Evolutionary conservation across 164 flowering plant species (phyloP), one percentile per base, ranked within the genome.

Genomic region (Saururus chinensis): DNA sequence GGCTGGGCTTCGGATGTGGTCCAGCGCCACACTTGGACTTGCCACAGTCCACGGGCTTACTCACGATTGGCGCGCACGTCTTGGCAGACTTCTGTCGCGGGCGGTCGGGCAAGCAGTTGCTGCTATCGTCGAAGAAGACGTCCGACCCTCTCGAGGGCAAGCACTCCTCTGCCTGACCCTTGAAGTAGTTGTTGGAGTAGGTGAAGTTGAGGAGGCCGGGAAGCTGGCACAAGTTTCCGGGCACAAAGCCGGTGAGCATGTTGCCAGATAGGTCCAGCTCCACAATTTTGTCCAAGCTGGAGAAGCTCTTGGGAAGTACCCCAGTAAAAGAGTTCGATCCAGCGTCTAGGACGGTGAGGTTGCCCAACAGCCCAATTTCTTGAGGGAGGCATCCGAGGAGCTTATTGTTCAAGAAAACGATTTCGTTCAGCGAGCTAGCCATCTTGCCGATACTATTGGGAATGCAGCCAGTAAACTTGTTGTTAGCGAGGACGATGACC

Each of bases 391-490:
- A 90, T 0, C 95, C 95, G 1, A 76, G 59, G 0, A 90, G 67
- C 4, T 68, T 48, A 40, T 86, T 90, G 64, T 74, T 64, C 40
- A 57, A 4, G 61, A 88, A 73, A 9, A 77, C 21, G 19, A 90
- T 63, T 76, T 88, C 93, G 35, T 84, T 74, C 73, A 88, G 59
- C 0, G 76, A 75, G 64, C 71, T 70, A 0, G 57, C 61, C 96
- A 88, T 86, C 20, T 80, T 76, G 4, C 91, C 93, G 49, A 88
- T 80, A 75, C 79, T 79, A 14, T 49, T 73, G 0, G 97, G 95
- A 54, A 90, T 79, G 77, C 97, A 83, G 0, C 96, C 97, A 0
- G 37, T 57, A 63, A 90, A 72, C 37, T 84, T 73, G 76, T 90
- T 88, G 64, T 83, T 73, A 4, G 90, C 85, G 9, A 88, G 71